Base-by-base conservation (phyloP, 2,329 filamentous ascomycete species). In the Diaporthe aspalathi region DNA sequence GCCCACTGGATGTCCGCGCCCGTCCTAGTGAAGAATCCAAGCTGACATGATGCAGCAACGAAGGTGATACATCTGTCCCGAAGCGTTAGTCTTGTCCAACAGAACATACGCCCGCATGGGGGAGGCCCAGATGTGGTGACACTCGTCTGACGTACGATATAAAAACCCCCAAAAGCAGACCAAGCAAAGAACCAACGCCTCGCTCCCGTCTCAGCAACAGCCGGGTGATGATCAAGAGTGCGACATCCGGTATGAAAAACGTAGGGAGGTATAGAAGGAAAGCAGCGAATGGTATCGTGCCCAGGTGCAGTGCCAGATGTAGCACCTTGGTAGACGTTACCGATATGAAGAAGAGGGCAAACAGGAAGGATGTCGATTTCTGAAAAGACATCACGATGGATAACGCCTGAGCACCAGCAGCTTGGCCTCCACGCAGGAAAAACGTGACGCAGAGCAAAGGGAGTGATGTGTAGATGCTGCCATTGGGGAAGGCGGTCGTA, bases 251-350 rank as follows among this genome's bases (percentile, higher is more conserved):
- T 17, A 68, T 54, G 24, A 68, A 68, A 45, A 45, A 68, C 4
- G 65, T 68, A 24, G 65, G 65, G 8, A 68, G 65, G 38, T 68
- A 68, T 9, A 68, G 50, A 47, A 68, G 32, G 49, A 68, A 68
- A 11, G 65, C 47, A 1, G 38, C 32, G 8, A 68, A 22, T 12
- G 65, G 65, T 56, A 68, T 56, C 38, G 65, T 54, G 65, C 40
- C 47, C 22, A 53, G 52, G 65, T 68, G 52, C 27, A 68, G 16
- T 17, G 52, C 38, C 17, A 68, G 50, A 40, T 56, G 65, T 24
- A 68, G 49, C 22, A 68, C 32, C 49, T 68, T 68, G 11, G 65
- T 54, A 14, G 65, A 24, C 20, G 40, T 11, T 27, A 68, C 40
- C 11, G 65, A 53, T 32, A 68, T 54, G 35, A 68, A 47, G n/a